Base-by-base conservation (phyloP, 345 rosid species). In the Citrus cavaleriei region DNA sequence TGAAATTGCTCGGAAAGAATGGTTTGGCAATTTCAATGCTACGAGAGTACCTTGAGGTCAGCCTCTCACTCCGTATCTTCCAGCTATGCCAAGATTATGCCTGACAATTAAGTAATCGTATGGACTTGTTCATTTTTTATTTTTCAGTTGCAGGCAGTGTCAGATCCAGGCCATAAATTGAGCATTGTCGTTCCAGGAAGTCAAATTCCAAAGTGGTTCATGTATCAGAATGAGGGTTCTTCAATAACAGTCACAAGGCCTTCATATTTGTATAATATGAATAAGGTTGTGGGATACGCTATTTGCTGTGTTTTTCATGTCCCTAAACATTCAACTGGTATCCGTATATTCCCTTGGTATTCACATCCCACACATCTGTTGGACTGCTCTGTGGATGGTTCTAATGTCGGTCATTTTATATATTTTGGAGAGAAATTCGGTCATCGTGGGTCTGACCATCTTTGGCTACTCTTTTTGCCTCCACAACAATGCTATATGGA, bases 331-430 rank as follows among this genome's bases (percentile, higher is more conserved):
- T 37, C 10, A 37, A 6, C 58, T 21, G 10, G 40, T 2, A 37
- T 14, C 32, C 32, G 4, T 10, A 0, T 0, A 16, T 3, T 7
- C 2, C 0, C n/a, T n/a, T n/a, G n/a, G n/a, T n/a, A 7, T 0
- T 2, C 27, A 27, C 1, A 27, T 27, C 27, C 27, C 1, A 27
- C 7, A 12, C 1, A 1, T 1, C 1, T 27, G 27, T 27, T 27
- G 27, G 1, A 1, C 10, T 38, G 8, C 42, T 1, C 5, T 6
- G 6, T 35, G 38, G 7, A 34, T 34, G 35, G 35, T 34, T 35
- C 38, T 38, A 0, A 0, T 9, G 12, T 1, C 12, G 0, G 10
- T 38, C 12, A 9, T 38, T 22, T 1, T 38, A 38, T 38, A 0
- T 0, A 0, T 0, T 38, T 38, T 9, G 9, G 12, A 8, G 42